Evolutionary conservation across 805 yeast genomes (phyloP).

Genomic region (Yarrowia bubula): DNA sequence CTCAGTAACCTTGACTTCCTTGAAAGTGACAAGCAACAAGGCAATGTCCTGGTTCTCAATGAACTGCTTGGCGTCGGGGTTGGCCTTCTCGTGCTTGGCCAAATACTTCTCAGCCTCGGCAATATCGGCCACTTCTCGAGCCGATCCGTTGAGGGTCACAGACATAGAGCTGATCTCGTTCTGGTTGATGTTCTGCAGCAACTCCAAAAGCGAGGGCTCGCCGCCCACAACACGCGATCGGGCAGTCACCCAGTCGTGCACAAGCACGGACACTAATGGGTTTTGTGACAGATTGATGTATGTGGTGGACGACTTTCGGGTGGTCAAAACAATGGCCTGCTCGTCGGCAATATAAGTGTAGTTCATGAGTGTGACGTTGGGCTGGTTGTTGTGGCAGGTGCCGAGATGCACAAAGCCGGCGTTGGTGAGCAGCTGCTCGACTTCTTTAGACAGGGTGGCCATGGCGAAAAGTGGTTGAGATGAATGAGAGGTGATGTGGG

Average conservation of each 20-base stretch:
- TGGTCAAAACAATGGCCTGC: constrained; percentile 64
- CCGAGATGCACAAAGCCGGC: constrained; percentile 65
- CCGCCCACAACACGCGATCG: constrained; percentile 41
- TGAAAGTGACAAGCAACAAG: constrained; percentile 61
- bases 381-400: constrained; percentile 68
- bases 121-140: constrained; percentile 51
- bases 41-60: constrained; percentile 64
- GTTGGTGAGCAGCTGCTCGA: not conserved
- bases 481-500: not conserved
- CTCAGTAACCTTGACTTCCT: constrained; percentile 74
- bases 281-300: constrained; percentile 65
- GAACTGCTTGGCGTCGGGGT: constrained; percentile 58
- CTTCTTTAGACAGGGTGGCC: constrained; percentile 13
- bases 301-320: constrained; percentile 70
- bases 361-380: constrained; percentile 91
- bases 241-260: constrained; percentile 88
- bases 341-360: constrained; percentile 60
- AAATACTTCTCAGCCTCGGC: constrained; percentile 61
- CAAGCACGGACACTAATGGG: constrained; percentile 74
- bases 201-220: constrained; percentile 51
- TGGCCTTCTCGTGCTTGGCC: constrained; percentile 56
- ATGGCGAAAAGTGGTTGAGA: not conserved
- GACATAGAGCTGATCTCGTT: constrained; percentile 75
- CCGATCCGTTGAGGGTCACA: constrained; percentile 76
- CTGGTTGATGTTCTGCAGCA: constrained; percentile 75